Percentiles rank a stretch among this genome's conserved stretches.
Evolutionary conservation across 2,329 filamentous ascomycete genomes (phyloP).

Genomic region (Rhinocladiella similis): DNA sequence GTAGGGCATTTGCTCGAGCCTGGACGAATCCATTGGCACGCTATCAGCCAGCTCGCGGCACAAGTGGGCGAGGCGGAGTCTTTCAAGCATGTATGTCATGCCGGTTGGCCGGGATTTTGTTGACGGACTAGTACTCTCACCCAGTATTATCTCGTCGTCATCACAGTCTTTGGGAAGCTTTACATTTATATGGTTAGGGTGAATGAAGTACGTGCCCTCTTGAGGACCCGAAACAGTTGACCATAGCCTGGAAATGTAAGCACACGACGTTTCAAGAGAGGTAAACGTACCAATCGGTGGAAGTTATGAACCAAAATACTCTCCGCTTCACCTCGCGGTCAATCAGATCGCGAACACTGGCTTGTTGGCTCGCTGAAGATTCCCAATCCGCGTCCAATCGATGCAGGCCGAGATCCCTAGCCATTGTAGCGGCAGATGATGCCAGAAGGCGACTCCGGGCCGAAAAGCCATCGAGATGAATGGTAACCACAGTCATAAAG

Average conservation of each 20-base stretch:
- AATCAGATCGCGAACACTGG: slow-evolving; percentile 25
- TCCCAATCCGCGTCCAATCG: slow-evolving; percentile 31
- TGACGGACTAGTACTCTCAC: slow-evolving; percentile 17
- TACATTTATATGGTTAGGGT: slow-evolving; percentile 42
- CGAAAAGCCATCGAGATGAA: slow-evolving; percentile 16
- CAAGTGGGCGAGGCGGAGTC: slow-evolving; percentile 40
- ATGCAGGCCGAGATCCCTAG: slow-evolving; percentile 38
- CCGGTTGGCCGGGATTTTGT: slow-evolving; percentile 39
- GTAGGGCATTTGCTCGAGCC: slow-evolving; percentile 34
- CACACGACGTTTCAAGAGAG: neutral
- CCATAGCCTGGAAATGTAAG: slow-evolving; percentile 33
- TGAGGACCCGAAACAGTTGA: slow-evolving; percentile 42
- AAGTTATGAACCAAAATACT: slow-evolving; percentile 44
- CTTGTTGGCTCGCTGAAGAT: slow-evolving; percentile 16
- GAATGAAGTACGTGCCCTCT: slow-evolving; percentile 45
- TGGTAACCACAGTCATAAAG: slow-evolving; percentile 11
- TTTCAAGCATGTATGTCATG: slow-evolving; percentile 46
- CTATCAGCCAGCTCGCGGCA: slow-evolving; percentile 43
- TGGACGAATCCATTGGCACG: slow-evolving; percentile 30
- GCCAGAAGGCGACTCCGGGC: slow-evolving; percentile 4
- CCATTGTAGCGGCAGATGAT: slow-evolving; percentile 14
- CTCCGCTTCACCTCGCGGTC: slow-evolving; percentile 40
- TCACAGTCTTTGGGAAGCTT: slow-evolving; percentile 43
- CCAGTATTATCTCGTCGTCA: slow-evolving; percentile 36
- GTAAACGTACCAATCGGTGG: slow-evolving; percentile 42